A percentile compares a stretch with the other conserved stretches of the same genome.
These are phyloP conservation scores for Leptographium radiaticola DNA, from an alignment of 2,329 filamentous ascomycete genomes.

Conservation along the genomic window DNA sequence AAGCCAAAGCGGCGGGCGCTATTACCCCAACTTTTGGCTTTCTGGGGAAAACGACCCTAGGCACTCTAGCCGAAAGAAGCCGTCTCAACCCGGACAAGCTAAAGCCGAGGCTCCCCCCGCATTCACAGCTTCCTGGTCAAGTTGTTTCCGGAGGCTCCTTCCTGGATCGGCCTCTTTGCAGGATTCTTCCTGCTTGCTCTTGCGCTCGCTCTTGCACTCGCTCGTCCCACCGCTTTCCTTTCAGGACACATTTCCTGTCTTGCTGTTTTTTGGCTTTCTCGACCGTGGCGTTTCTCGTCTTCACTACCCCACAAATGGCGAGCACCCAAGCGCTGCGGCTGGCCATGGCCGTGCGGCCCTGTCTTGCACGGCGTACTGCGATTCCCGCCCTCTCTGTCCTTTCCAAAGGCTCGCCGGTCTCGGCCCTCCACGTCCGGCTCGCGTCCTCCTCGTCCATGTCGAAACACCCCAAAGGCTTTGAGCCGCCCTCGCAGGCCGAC, in stretches of 20 bases:
- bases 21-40: not conserved
- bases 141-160: no score
- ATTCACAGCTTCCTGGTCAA: not conserved
- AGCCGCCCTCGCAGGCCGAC: constrained; percentile 56
- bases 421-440: not conserved
- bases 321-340: no score
- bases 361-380: no score
- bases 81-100: not conserved
- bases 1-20: not conserved
- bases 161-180: no score
- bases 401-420: not conserved
- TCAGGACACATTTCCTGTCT: no score
- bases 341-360: no score
- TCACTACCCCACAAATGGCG: no score
- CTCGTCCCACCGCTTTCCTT: no score
- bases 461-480: constrained; percentile 50
- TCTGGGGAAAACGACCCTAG: not conserved
- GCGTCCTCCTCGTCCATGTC: constrained; percentile 37
- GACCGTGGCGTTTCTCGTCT: no score
- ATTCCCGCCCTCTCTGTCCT: not conserved
- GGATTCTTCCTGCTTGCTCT: not conserved
- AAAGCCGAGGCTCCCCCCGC: not conserved
- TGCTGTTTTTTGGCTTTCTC: no score
- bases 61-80: not conserved
- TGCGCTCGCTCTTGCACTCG: not conserved